A percentile compares a stretch with the other conserved stretches of the same genome.
Conservation (phyloP, 208 protist genomes). For the Leishmania gerbilli region DNA sequence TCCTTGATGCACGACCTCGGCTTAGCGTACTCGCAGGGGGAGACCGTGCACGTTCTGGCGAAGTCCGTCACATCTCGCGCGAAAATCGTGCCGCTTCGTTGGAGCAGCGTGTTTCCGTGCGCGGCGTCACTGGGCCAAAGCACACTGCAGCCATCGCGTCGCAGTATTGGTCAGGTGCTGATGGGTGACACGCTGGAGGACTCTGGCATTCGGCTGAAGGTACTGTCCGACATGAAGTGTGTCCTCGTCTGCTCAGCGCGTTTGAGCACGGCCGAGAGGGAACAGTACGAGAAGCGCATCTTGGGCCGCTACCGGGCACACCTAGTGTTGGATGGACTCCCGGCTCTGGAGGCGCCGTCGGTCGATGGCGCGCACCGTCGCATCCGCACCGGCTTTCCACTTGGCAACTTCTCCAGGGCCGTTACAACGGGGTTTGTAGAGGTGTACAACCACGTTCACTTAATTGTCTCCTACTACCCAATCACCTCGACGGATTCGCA, state of each 20-base stretch:
- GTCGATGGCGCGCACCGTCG: not conserved
- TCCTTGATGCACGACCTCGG: slow-evolving; percentile 20
- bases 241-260: slow-evolving; percentile 10
- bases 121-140: too few species aligned
- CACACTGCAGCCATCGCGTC: not conserved
- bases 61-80: slow-evolving; percentile 18
- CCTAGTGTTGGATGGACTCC: slow-evolving; percentile 60
- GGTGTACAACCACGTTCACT: slow-evolving; percentile 72
- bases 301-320: slow-evolving; percentile 51
- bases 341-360: slow-evolving; percentile 28
- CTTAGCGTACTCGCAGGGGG: not conserved
- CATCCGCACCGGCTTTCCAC: slow-evolving; percentile 14
- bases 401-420: not conserved
- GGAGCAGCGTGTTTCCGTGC: slow-evolving; percentile 20
- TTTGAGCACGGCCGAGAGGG: slow-evolving; percentile 1
- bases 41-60: slow-evolving; percentile 9
- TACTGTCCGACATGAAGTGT: slow-evolving; percentile 1
- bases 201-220: slow-evolving; percentile 14
- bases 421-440: not conserved
- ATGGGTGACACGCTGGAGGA: slow-evolving; percentile 20
- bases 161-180: slow-evolving; percentile 24
- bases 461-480: slow-evolving; percentile 55
- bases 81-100: slow-evolving; percentile 27
- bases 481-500: not conserved
- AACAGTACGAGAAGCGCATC: slow-evolving; percentile 36